Conservation (phyloP, 192 early-diverging fungal species). For the Entomortierella beljakovae region DNA sequence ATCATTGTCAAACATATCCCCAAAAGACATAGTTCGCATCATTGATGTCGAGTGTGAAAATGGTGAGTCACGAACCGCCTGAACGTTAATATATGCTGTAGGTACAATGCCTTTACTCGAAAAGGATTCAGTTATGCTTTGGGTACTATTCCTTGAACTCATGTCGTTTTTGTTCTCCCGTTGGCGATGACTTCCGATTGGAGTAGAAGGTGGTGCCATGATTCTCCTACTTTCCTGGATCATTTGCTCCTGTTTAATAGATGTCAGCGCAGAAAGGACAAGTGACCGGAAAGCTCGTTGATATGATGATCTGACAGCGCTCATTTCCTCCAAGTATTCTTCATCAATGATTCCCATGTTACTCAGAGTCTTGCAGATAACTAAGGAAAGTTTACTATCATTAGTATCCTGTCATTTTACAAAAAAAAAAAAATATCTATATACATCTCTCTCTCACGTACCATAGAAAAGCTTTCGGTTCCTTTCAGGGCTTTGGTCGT, state of each 20-base stretch:
- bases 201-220: slow-evolving; percentile 54
- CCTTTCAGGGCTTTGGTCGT: slow-evolving; percentile 87
- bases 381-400: neutral
- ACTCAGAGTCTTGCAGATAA: slow-evolving; percentile 88
- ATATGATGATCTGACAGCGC: slow-evolving; percentile 83
- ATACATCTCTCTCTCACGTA: slow-evolving; percentile 5
- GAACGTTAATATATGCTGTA: slow-evolving; percentile 17
- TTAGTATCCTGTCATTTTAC: neutral
- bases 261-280: slow-evolving; percentile 81
- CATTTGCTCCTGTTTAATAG: slow-evolving; percentile 64
- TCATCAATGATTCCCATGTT: slow-evolving; percentile 86
- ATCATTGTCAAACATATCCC: slow-evolving; percentile 66
- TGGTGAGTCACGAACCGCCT: neutral
- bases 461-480: slow-evolving; percentile 87
- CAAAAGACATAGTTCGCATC: slow-evolving; percentile 55
- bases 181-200: slow-evolving; percentile 24
- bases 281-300: slow-evolving; percentile 88
- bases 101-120: slow-evolving; percentile 21
- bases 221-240: slow-evolving; percentile 59
- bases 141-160: slow-evolving; percentile 11
- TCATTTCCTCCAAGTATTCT: slow-evolving; percentile 86
- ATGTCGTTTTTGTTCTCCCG: slow-evolving; percentile 11
- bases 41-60: slow-evolving; percentile 15
- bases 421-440: slow-evolving; percentile 9
- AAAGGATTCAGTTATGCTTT: slow-evolving; percentile 16